phyloP scores from a whole-genome alignment of 2,329 filamentous ascomycete genomes.

The Talaromyces sp. region DNA sequence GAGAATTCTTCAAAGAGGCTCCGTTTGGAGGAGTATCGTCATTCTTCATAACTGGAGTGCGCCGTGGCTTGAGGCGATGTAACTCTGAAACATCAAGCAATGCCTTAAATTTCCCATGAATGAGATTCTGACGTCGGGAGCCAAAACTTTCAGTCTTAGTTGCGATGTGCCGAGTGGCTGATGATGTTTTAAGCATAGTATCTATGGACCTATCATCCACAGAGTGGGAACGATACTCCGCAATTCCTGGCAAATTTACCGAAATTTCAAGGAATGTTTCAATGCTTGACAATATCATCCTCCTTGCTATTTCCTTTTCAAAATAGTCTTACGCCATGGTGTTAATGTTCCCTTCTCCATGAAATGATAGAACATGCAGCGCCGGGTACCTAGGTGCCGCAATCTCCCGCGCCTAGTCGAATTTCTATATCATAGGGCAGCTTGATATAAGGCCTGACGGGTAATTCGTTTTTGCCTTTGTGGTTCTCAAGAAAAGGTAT shows the following conservation, averaged over 20 bases:
- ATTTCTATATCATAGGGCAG: neutral
- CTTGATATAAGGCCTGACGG: neutral
- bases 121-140: neutral
- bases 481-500: neutral
- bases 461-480: neutral
- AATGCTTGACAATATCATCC: neutral
- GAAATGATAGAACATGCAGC: neutral
- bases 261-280: neutral
- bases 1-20: neutral
- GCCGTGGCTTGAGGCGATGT: neutral
- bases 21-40: neutral
- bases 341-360: neutral
- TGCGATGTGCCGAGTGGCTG: neutral
- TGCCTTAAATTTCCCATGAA: conserved; percentile 11
- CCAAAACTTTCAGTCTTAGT: neutral
- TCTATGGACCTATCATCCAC: neutral
- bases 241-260: neutral
- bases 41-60: neutral
- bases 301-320: neutral
- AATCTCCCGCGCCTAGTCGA: neutral
- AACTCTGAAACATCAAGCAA: neutral
- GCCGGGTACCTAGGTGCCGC: neutral
- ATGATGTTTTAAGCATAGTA: neutral
- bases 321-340: neutral
- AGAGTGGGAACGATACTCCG: conserved; percentile 4